Conservation (phyloP, 352 stramenopile species). For the Pythium coloratum region DNA sequence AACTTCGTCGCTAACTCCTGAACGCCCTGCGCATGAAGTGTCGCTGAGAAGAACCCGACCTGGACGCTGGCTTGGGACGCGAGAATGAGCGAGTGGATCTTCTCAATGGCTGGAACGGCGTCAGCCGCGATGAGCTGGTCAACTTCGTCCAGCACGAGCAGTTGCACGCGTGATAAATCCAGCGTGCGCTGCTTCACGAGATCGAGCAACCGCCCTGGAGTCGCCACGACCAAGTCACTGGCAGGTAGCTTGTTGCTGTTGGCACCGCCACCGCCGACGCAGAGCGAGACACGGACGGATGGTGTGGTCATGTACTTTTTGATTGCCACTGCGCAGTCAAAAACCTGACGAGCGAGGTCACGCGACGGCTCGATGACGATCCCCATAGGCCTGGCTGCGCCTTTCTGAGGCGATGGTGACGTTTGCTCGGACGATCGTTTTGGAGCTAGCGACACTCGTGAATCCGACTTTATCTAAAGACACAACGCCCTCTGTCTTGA, state of each 20-base stretch:
- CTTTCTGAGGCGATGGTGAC: background rate
- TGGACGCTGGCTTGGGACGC: background rate
- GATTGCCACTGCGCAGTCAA: background rate
- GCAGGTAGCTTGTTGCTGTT: background rate
- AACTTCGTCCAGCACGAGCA: background rate
- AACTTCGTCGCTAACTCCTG: background rate
- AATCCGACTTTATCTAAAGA: background rate
- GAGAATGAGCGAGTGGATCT: background rate
- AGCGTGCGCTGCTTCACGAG: background rate
- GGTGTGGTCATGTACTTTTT: background rate
- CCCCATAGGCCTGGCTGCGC: background rate
- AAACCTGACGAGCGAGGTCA: background rate
- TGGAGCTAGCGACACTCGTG: background rate
- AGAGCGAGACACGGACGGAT: background rate
- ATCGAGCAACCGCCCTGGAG: background rate
- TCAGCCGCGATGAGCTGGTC: background rate
- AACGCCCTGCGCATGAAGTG: background rate
- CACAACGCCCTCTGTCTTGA: background rate
- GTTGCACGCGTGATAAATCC: background rate
- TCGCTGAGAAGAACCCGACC: background rate
- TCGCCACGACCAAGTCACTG: background rate
- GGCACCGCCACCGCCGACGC: background rate
- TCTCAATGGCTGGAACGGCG: background rate
- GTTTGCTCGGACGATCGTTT: background rate
- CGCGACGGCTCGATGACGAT: background rate